phyloP scores from a whole-genome alignment of 192 early-diverging fungal species.

The Oehlia diaphana region DNA sequence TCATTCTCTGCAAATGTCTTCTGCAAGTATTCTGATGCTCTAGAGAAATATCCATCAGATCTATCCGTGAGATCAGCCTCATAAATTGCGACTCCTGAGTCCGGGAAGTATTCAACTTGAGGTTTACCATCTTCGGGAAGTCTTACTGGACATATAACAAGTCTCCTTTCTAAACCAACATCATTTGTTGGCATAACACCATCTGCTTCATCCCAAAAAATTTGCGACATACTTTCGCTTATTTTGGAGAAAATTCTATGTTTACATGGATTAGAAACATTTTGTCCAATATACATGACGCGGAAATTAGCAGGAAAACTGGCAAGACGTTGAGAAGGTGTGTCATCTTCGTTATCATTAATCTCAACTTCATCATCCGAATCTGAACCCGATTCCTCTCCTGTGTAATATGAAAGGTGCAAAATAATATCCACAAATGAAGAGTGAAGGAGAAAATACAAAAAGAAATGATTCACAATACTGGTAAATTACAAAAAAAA shows the following conservation, averaged over 20 bases:
- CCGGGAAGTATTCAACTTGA: not conserved
- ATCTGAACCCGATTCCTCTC: not conserved
- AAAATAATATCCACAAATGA: not conserved
- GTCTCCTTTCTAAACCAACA: constrained; percentile 7
- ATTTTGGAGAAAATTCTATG: constrained; percentile 1
- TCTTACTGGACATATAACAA: not conserved
- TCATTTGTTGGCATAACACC: not conserved
- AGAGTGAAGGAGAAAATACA: not conserved
- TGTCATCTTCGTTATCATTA: constrained; percentile 1
- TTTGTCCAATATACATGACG: constrained; percentile 14
- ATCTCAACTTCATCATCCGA: not conserved
- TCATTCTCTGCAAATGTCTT: constrained; percentile 9
- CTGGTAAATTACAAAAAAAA: not conserved
- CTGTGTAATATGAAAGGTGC: not conserved
- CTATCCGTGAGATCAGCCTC: constrained; percentile 24
- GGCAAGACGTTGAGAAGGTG: not conserved
- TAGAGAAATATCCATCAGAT: not conserved
- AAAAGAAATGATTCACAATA: not conserved
- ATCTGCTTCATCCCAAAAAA: constrained; percentile 24
- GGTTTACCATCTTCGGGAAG: not conserved
- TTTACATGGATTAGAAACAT: not conserved
- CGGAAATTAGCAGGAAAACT: constrained; percentile 2
- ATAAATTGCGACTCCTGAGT: constrained; percentile 16
- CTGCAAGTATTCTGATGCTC: constrained; percentile 5
- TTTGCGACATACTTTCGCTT: not conserved